Evolutionary conservation across 2,329 filamentous ascomycete genomes (phyloP).

Genomic region (Neofusicoccum parvum): DNA sequence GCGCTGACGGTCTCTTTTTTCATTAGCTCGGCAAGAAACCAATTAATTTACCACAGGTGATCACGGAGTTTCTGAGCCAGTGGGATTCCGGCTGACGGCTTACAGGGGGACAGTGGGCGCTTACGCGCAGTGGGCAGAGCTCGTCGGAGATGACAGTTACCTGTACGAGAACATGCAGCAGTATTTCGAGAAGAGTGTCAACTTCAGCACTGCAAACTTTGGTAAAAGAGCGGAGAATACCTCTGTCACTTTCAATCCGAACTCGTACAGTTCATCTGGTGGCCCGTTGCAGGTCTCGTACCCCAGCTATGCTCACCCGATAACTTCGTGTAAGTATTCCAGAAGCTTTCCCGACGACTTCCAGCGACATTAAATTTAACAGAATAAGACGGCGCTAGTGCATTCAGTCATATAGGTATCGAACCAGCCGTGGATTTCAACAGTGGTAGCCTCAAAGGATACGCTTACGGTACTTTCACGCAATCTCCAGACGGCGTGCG

Average conservation of each 20-base stretch:
- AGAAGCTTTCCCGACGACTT: background rate
- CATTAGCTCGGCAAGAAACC: background rate
- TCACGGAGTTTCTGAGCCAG: background rate
- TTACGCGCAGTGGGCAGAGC: slow-evolving; percentile 25
- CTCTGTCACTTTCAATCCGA: background rate
- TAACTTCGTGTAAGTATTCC: slow-evolving; percentile 25
- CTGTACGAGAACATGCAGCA: slow-evolving; percentile 24
- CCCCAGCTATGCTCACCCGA: slow-evolving; percentile 33
- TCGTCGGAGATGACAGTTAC: slow-evolving; percentile 27
- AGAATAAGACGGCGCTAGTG: background rate
- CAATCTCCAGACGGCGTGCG: slow-evolving; percentile 27
- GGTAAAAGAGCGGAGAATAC: background rate
- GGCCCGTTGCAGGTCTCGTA: slow-evolving; percentile 32
- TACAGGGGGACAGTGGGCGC: slow-evolving; percentile 4
- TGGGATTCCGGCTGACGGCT: background rate
- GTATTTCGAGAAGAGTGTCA: slow-evolving; percentile 28
- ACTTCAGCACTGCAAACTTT: slow-evolving; percentile 7
- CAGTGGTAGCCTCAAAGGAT: slow-evolving; percentile 29
- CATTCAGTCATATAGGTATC: slow-evolving; percentile 29
- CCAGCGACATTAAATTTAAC: background rate
- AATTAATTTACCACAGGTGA: slow-evolving; percentile 26
- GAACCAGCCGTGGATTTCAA: slow-evolving; percentile 27
- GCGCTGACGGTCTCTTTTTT: background rate
- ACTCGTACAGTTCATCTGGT: background rate
- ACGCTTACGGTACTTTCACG: slow-evolving; percentile 35